A percentile compares a stretch with the other conserved stretches of the same genome.
phyloP scores from a whole-genome alignment of 306 rosid species.

The Dicorynia guianensis region DNA sequence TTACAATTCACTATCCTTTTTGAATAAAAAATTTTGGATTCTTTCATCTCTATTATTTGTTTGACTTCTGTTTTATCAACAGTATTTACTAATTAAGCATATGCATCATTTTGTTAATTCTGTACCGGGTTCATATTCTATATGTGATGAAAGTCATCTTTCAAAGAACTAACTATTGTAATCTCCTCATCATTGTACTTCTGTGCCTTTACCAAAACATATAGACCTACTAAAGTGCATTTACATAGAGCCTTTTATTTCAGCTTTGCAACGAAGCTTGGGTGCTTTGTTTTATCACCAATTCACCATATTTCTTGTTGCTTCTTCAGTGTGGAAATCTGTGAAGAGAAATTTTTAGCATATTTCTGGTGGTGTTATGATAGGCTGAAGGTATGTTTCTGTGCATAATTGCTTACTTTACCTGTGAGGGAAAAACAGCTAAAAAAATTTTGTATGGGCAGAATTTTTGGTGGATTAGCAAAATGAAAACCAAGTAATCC shows the following conservation, averaged over 20 bases:
- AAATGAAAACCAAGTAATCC: slow-evolving; percentile 1
- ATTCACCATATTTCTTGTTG: slow-evolving; percentile 47
- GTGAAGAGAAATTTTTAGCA: slow-evolving; percentile 77
- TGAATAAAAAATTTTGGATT: neutral
- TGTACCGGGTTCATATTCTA: slow-evolving; percentile 7
- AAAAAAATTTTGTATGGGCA: slow-evolving; percentile 22
- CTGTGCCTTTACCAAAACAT: slow-evolving; percentile 19
- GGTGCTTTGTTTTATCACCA: slow-evolving; percentile 43
- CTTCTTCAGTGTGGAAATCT: slow-evolving; percentile 69
- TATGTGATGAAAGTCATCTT: slow-evolving; percentile 25
- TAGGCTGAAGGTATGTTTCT: slow-evolving; percentile 62
- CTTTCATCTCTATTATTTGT: slow-evolving; percentile 7
- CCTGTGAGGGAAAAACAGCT: slow-evolving; percentile 48
- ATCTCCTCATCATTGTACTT: slow-evolving; percentile 25
- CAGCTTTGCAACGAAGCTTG: slow-evolving; percentile 30
- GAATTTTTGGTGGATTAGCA: neutral
- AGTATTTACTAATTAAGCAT: slow-evolving; percentile 15
- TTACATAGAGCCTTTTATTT: slow-evolving; percentile 24
- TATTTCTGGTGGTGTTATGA: slow-evolving; percentile 97
- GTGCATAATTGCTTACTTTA: slow-evolving; percentile 16
- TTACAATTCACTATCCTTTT: slow-evolving; percentile 23
- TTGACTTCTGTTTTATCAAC: slow-evolving; percentile 15
- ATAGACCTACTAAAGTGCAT: slow-evolving; percentile 26
- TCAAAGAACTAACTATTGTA: neutral
- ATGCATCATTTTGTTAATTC: slow-evolving; percentile 20